These are phyloP conservation scores for Dentipellis sp. DNA, from an alignment of 768 basidiomycete species.

Conservation along the genomic window DNA sequence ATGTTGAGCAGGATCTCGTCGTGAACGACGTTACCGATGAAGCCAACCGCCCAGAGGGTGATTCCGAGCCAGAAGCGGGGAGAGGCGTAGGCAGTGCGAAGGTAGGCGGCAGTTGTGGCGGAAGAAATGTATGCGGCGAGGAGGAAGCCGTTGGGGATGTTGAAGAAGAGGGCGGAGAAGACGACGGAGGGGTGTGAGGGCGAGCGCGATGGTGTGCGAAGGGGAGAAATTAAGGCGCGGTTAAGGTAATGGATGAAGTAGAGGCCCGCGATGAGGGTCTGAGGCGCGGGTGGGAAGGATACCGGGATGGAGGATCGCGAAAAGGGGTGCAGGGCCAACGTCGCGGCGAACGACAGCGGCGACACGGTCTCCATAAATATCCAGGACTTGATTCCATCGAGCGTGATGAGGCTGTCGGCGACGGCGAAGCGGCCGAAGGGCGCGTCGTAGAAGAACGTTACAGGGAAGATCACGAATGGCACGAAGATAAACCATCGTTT, in stretches of 20 bases:
- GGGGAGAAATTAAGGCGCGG: constrained; percentile 70
- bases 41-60: constrained; percentile 58
- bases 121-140: constrained; percentile 67
- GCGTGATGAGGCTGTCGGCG: constrained; percentile 34
- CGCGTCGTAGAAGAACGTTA: constrained; percentile 50
- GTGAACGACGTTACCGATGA: constrained; percentile 75
- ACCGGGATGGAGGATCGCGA: constrained; percentile 22
- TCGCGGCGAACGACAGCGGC: constrained; percentile 43
- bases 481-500: constrained; percentile 9
- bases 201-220: constrained; percentile 73
- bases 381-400: constrained; percentile 58
- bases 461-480: constrained; percentile 17
- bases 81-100: constrained; percentile 24
- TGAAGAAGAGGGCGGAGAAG: constrained; percentile 50
- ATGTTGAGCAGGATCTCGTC: constrained; percentile 87
- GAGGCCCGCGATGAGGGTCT: constrained; percentile 38
- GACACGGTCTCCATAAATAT: constrained; percentile 70
- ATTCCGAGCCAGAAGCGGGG: constrained; percentile 56
- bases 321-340: constrained; percentile 40
- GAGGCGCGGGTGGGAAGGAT: constrained; percentile 22
- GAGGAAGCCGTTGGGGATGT: constrained; percentile 60
- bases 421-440: constrained; percentile 75
- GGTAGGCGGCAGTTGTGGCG: constrained; percentile 35
- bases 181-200: constrained; percentile 64
- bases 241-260: constrained; percentile 78